A percentile compares a stretch with the other conserved stretches of the same genome.
Evolutionary conservation across 1,284 basidiomycete genomes (phyloP).

Genomic region (Trichosporon sp.): DNA sequence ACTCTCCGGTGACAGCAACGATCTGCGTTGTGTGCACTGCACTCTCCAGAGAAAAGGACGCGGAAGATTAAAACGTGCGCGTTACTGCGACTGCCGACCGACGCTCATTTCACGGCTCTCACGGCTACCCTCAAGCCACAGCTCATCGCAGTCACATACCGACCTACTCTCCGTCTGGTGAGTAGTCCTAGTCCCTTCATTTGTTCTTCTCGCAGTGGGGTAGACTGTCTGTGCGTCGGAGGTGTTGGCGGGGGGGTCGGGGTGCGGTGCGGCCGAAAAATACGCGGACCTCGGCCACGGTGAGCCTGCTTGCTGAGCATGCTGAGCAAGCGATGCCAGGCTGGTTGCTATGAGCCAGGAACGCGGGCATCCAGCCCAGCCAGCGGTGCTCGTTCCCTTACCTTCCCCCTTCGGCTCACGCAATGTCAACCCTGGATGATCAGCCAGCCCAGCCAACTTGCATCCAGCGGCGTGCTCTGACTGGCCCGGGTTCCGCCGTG

Average conservation of each 20-base stretch:
- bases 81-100: too few relatives aligned
- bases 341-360: background rate
- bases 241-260: too few relatives aligned
- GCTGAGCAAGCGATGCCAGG: too few relatives aligned
- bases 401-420: background rate
- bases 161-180: too few relatives aligned
- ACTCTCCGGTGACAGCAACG: background rate
- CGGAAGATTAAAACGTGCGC: background rate
- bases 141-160: too few relatives aligned
- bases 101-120: background rate
- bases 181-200: too few relatives aligned
- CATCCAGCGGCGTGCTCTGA: background rate
- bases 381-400: background rate
- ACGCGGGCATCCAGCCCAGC: too few relatives aligned
- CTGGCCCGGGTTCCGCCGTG: slow-evolving; percentile 7
- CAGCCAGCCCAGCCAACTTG: background rate
- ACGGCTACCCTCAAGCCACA: background rate
- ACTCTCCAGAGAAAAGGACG: background rate
- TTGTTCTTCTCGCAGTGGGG: too few relatives aligned
- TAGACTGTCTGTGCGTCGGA: too few relatives aligned
- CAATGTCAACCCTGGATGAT: background rate
- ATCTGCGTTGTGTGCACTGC: background rate
- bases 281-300: too few relatives aligned
- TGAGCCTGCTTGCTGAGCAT: too few relatives aligned
- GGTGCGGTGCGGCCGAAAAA: too few relatives aligned